Base-by-base conservation (phyloP, 1,284 basidiomycete species). In the Ceratobasidium sp. region DNA sequence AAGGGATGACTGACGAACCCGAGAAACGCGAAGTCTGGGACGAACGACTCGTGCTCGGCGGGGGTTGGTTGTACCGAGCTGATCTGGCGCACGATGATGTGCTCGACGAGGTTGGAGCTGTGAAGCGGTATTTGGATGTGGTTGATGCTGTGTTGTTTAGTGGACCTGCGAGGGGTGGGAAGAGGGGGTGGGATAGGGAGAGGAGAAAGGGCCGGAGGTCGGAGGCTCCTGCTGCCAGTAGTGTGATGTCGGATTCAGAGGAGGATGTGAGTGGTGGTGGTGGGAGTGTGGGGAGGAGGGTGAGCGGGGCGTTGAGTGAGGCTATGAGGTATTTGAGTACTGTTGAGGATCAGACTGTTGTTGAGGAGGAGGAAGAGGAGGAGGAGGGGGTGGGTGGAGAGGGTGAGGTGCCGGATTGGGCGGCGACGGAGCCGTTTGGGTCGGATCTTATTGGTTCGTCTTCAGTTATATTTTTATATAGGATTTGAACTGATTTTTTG, bases 401-500 rank as follows among this genome's bases (percentile, higher is more conserved):
- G 26, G 93, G 94, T 77, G 90, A 91, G 3, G 89, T 95, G 3
- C 94, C 94, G 0, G 87, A 87, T 2, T 96, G 94, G 94, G 94
- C 95, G 12, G 89, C 89, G 81, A 87, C 90, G 20, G 85, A 85
- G 13, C 83, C 85, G 7, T 94, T 92, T 82, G 81, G 82, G 12
- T 85, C 88, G 42, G 89, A 93, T 81, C 87, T 88, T 7, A 84
- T 93, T 5, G 90, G 93, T 94, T 78, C 44, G 51, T 70, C 46
- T 28, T 55, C 80, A 58, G 12, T 75, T 44, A 44, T n/a, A 64
- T n/a, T 51, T 58, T 78, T 67, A 4, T 49, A 60, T 56, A 1
- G 10, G 15, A 67, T 80, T 51, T 44, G 4, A 40, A 42, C 49
- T 55, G 23, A 53, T 18, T 10, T 13, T 42, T 23, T 42, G 9